Evolutionary conservation across 2,329 filamentous ascomycete genomes (phyloP).

Genomic region (Stylonectria norvegica): DNA sequence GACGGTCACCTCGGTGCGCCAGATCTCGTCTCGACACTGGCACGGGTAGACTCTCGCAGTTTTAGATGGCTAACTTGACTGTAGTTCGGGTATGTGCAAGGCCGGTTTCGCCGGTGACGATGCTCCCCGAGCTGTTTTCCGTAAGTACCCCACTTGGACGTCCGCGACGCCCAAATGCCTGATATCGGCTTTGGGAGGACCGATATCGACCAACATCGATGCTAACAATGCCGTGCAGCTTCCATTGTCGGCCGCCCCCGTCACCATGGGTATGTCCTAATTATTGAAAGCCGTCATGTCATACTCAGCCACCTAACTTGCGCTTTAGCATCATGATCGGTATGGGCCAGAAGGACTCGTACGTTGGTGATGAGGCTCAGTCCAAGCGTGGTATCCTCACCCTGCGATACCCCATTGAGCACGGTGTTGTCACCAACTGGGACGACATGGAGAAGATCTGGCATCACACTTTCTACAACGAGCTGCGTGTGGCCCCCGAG

Average conservation of each 20-base stretch:
- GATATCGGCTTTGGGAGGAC: constrained; percentile 14
- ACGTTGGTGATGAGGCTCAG: constrained; percentile 99
- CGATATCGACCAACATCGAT: constrained; percentile 10
- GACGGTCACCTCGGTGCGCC: background rate
- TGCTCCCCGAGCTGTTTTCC: constrained; percentile 99
- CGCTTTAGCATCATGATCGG: constrained; percentile 95
- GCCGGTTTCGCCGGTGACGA: constrained; percentile 99
- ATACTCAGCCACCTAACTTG: constrained; percentile 16
- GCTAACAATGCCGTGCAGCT: constrained; percentile 56
- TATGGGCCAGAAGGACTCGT: constrained; percentile 99
- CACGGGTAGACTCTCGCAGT: background rate
- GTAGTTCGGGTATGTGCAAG: constrained; percentile 99
- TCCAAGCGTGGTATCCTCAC: constrained; percentile 99
- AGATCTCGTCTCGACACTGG: background rate
- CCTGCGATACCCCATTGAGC: constrained; percentile 98
- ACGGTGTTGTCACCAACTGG: constrained; percentile 99
- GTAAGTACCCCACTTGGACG: constrained; percentile 63
- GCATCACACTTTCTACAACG: constrained; percentile 99
- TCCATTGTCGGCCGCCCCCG: constrained; percentile 99
- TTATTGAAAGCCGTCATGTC: constrained; percentile 10
- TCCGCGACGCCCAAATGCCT: constrained; percentile 16
- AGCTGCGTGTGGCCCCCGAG: constrained; percentile 98
- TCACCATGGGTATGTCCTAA: constrained; percentile 89
- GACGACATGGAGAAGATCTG: constrained; percentile 99
- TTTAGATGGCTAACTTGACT: constrained; percentile 37